These are phyloP conservation scores for Paxillus rubicundulus DNA, from an alignment of 768 basidiomycete species.

Conservation along the genomic window DNA sequence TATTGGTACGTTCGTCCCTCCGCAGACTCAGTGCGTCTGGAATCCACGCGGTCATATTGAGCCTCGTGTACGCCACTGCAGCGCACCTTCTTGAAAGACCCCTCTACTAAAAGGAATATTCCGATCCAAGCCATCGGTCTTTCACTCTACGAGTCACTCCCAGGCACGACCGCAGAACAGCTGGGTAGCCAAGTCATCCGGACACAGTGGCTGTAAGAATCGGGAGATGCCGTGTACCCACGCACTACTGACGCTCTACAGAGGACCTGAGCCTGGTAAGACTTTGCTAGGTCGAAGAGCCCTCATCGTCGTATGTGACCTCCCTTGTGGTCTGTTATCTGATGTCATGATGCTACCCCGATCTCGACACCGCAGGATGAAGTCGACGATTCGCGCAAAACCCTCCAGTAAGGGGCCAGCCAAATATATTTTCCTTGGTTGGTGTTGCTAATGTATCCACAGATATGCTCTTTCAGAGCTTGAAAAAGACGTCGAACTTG, in stretches of 20 bases:
- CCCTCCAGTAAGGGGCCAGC: slow-evolving; percentile 64
- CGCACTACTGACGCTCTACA: slow-evolving; percentile 22
- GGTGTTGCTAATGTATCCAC: slow-evolving; percentile 6
- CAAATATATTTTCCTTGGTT: neutral
- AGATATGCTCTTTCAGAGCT: slow-evolving; percentile 92
- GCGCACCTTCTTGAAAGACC: slow-evolving; percentile 83
- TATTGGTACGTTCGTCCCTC: slow-evolving; percentile 52
- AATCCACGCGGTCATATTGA: neutral
- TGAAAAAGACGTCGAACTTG: slow-evolving; percentile 79
- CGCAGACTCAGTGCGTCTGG: neutral
- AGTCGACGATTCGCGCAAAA: slow-evolving; percentile 86
- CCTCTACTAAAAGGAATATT: slow-evolving; percentile 69
- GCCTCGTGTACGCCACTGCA: slow-evolving; percentile 24
- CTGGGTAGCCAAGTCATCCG: slow-evolving; percentile 84
- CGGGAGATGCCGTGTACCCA: neutral
- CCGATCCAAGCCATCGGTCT: slow-evolving; percentile 97
- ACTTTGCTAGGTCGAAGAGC: slow-evolving; percentile 76
- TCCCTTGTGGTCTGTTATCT: slow-evolving; percentile 10
- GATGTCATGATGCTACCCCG: slow-evolving; percentile 2
- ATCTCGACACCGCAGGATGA: slow-evolving; percentile 57
- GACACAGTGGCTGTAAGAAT: slow-evolving; percentile 91
- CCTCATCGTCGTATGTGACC: slow-evolving; percentile 70
- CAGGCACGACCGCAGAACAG: slow-evolving; percentile 68
- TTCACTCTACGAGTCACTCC: slow-evolving; percentile 89
- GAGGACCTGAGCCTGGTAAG: slow-evolving; percentile 64